These are phyloP conservation scores for Harrya chromipes DNA, from an alignment of 768 basidiomycete genomes.

Conservation along the genomic window DNA sequence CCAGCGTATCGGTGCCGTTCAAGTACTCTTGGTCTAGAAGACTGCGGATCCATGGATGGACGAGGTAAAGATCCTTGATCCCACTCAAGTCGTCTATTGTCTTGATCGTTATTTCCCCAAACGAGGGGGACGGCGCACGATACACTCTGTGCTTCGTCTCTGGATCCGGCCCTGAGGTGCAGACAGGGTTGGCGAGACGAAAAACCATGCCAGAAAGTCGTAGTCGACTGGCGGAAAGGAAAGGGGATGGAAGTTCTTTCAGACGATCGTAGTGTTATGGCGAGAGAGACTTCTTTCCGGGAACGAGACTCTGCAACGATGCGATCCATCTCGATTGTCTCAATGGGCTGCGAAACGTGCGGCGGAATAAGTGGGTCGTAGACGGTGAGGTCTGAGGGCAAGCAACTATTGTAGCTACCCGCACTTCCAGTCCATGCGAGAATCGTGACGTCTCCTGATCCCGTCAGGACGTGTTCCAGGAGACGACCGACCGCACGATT, in stretches of 20 bases:
- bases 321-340: not conserved
- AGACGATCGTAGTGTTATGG: not conserved
- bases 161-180: too few relatives aligned
- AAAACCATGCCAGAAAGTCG: slow-evolving; percentile 5
- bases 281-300: not conserved
- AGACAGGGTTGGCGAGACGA: not conserved
- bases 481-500: slow-evolving; percentile 1
- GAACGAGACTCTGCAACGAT: not conserved
- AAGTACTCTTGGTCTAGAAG: slow-evolving; percentile 4
- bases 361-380: slow-evolving; percentile 1
- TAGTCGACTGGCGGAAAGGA: not conserved
- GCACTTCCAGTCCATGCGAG: slow-evolving; percentile 43
- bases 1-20: not conserved
- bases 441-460: not conserved
- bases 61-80: not conserved
- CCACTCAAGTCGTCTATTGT: not conserved
- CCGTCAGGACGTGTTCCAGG: not conserved
- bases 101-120: slow-evolving; percentile 6
- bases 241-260: not conserved
- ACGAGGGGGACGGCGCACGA: not conserved
- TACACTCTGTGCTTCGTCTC: not conserved
- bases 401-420: slow-evolving; percentile 10
- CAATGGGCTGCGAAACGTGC: not conserved
- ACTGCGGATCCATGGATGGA: slow-evolving; percentile 14
- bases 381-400: not conserved